Conservation (phyloP, 148 eudicot species). For the Chenopodium quinoa region DNA sequence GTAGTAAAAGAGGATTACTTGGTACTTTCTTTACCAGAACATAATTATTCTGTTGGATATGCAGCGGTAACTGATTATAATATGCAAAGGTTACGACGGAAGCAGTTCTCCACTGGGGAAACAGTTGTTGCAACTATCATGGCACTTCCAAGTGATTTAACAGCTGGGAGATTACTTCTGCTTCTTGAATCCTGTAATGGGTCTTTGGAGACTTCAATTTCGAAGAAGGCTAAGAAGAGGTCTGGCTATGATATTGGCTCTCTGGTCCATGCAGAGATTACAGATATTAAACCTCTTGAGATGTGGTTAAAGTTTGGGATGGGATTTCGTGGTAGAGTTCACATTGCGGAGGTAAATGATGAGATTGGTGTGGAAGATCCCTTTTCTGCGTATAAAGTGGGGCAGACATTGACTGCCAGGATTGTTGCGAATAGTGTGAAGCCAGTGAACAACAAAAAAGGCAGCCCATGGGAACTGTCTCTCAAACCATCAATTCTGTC, state of each 20-base stretch:
- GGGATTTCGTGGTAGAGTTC: constrained; percentile 74
- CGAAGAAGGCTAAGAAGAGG: constrained; percentile 71
- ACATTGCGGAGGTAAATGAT: constrained; percentile 75
- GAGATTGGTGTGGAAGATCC: constrained; percentile 58
- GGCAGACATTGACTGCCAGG: constrained; percentile 75
- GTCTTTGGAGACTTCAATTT: constrained; percentile 54
- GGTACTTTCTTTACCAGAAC: constrained; percentile 80
- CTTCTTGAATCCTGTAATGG: constrained; percentile 67
- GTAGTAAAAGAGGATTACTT: constrained; percentile 82
- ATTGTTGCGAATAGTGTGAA: constrained; percentile 54
- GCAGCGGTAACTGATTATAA: constrained; percentile 74
- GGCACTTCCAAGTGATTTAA: constrained; percentile 74
- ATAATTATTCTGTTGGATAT: constrained; percentile 63
- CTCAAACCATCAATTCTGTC: constrained; percentile 61
- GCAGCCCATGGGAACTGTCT: constrained; percentile 73
- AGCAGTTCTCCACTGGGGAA: constrained; percentile 59
- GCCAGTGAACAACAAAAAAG: constrained; percentile 39
- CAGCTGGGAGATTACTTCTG: constrained; percentile 70
- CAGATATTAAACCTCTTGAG: constrained; percentile 86
- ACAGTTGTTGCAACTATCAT: constrained; percentile 65
- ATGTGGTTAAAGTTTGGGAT: constrained; percentile 80
- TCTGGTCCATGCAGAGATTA: constrained; percentile 79
- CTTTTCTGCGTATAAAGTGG: constrained; percentile 61
- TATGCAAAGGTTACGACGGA: constrained; percentile 63
- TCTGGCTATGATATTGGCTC: constrained; percentile 73